These are phyloP conservation scores for Lagenaria siceraria DNA, from an alignment of 306 rosid genomes.

Conservation along the genomic window DNA sequence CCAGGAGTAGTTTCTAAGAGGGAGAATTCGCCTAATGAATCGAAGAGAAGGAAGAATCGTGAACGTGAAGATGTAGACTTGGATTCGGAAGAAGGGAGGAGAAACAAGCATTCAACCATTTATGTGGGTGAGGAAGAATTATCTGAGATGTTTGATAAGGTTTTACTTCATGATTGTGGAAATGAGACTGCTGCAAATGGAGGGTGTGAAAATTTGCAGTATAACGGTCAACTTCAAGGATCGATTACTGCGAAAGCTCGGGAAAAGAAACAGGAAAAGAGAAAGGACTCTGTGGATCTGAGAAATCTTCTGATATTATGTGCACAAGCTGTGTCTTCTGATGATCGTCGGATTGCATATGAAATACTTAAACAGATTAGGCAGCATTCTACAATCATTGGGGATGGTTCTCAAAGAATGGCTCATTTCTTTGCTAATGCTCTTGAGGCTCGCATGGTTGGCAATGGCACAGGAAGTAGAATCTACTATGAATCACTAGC, in stretches of 20 bases:
- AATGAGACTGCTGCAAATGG: background rate
- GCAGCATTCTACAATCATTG: constrained; percentile 5
- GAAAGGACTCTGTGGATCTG: constrained; percentile 12
- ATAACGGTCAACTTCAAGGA: constrained; percentile 4
- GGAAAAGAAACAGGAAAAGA: constrained; percentile 10
- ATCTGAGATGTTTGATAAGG: constrained; percentile 38
- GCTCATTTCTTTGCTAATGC: constrained; percentile 13
- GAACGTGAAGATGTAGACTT: constrained; percentile 20
- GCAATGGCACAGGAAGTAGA: constrained; percentile 10
- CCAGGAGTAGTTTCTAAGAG: constrained; percentile 12
- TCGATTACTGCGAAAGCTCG: background rate
- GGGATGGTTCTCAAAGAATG: constrained; percentile 15
- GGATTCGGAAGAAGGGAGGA: constrained; percentile 33
- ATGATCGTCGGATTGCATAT: constrained; percentile 6
- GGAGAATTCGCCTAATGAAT: constrained; percentile 22
- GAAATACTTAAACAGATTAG: constrained; percentile 13
- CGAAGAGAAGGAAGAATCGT: constrained; percentile 35
- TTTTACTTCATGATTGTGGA: constrained; percentile 24
- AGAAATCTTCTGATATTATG: constrained; percentile 10
- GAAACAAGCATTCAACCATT: constrained; percentile 37
- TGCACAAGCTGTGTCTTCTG: constrained; percentile 10
- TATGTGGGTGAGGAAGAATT: constrained; percentile 32
- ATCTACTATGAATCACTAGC: background rate
- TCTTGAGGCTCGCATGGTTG: constrained; percentile 16
- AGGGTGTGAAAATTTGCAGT: constrained; percentile 1